Base-by-base conservation (phyloP, 192 early-diverging fungal species). In the Obelidium mucronatum region DNA sequence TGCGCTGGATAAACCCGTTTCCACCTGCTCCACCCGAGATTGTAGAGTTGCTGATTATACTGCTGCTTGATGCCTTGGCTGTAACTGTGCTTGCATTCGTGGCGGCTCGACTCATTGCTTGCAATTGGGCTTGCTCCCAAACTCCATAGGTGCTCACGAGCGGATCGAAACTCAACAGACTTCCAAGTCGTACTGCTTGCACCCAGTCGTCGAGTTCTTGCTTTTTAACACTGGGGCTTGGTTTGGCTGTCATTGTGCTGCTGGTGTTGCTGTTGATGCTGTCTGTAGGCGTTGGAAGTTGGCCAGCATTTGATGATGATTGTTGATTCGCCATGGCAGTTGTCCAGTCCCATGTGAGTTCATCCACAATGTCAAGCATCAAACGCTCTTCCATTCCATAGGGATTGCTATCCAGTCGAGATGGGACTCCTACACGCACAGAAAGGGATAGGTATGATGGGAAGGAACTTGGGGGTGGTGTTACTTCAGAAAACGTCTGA, bases 141-240 rank as follows among this genome's bases (percentile, higher is more conserved):
- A 58, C 55, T 22, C 55, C 59, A 33, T 62, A 74, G 17, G 72
- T 74, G 72, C 72, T 74, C 40, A 74, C 72, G 8, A 39, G 28
- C 31, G 72, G 72, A 33, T 74, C 72, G 40, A 74, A 74, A 6
- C 33, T 39, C 24, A 74, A 37, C 11, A 74, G 64, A 40, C 59
- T 65, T 6, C 39, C 71, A 1, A 19, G 30, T 22, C 53, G 42
- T 6, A 83, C 74, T 22, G 76, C 78, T 15, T 26, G 55, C 6
- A 80, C 67, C 82, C 82, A 83, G 15, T 83, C 78, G 11, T 66
- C 62, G 26, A 83, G 35, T 58, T 83, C 82, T 33, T 22, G n/a
- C 48, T 75, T 71, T 40, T 74, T 74, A 4, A 33, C 34, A 17
- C 6, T 40, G 24, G 58, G 48, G 3, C 24, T 54, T 28, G 72